phyloP scores from a whole-genome alignment of 1,284 basidiomycete species.

The Cryptococcus sp. region DNA sequence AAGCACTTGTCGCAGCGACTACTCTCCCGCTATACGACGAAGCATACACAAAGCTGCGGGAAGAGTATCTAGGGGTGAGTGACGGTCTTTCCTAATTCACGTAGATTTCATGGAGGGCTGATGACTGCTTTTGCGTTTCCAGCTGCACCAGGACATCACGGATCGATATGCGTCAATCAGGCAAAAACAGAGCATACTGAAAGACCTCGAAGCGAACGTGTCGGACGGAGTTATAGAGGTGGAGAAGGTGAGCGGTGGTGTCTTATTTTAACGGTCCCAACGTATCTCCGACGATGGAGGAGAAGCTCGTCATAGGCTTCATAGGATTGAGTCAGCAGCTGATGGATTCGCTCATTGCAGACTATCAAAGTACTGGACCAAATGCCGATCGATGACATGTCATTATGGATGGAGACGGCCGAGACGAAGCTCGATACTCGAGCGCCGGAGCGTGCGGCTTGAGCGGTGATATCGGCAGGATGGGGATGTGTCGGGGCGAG shows the following conservation, averaged over 20 bases:
- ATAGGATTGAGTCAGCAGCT: neutral
- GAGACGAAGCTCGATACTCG: slow-evolving; percentile 20
- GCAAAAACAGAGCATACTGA: slow-evolving; percentile 42
- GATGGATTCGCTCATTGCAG: slow-evolving; percentile 20
- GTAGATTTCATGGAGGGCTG: neutral
- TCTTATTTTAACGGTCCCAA: neutral
- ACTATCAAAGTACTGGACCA: slow-evolving; percentile 43
- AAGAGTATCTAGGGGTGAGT: slow-evolving; percentile 46
- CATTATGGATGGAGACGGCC: slow-evolving; percentile 43
- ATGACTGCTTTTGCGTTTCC: slow-evolving; percentile 5
- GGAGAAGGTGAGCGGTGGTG: slow-evolving; percentile 39
- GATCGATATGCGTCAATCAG: slow-evolving; percentile 37
- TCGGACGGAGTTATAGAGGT: slow-evolving; percentile 46
- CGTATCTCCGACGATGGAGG: neutral
- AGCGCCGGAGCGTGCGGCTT: slow-evolving; percentile 9
- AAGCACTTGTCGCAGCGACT: slow-evolving; percentile 40
- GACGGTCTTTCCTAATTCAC: no score
- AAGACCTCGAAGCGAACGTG: slow-evolving; percentile 40
- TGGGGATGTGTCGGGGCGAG: neutral
- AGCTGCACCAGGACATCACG: slow-evolving; percentile 38
- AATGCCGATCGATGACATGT: slow-evolving; percentile 48
- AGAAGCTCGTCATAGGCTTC: neutral
- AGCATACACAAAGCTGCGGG: slow-evolving; percentile 36
- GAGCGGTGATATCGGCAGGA: neutral
- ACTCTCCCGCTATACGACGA: slow-evolving; percentile 48